These are phyloP conservation scores for Chrysanthemum lavandulifolium DNA, from an alignment of 129 eudicot species.

Conservation along the genomic window DNA sequence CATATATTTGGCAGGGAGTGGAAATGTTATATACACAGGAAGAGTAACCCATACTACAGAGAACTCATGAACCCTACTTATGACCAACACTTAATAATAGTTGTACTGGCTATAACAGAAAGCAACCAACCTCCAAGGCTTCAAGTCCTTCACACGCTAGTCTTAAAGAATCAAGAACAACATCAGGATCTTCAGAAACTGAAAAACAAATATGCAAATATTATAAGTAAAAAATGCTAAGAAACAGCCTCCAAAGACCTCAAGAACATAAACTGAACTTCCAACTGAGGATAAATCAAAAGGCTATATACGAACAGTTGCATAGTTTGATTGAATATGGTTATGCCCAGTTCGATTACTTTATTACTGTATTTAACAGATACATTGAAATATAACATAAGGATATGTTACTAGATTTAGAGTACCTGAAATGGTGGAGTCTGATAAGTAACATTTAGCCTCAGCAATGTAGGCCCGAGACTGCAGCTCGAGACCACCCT, in stretches of 20 bases:
- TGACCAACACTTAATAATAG: neutral
- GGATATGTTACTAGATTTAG: neutral
- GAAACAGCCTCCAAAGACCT: neutral
- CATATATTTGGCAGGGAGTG: too few species aligned
- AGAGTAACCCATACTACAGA: too few species aligned
- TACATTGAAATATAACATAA: neutral
- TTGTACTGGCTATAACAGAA: slow-evolving; percentile 1
- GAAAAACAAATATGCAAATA: slow-evolving; percentile 16
- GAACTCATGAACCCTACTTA: neutral
- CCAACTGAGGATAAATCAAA: neutral
- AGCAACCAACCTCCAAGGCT: slow-evolving; percentile 76
- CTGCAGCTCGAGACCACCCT: slow-evolving; percentile 88
- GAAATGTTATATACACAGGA: too few species aligned
- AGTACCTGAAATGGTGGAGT: slow-evolving; percentile 67
- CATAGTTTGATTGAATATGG: neutral
- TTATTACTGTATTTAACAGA: neutral
- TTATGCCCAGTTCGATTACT: neutral
- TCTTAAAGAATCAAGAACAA: slow-evolving; percentile 64
- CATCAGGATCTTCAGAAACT: slow-evolving; percentile 70
- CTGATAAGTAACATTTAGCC: slow-evolving; percentile 90
- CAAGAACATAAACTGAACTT: neutral
- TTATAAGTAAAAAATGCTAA: neutral
- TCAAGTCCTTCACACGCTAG: slow-evolving; percentile 90
- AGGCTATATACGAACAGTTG: neutral
- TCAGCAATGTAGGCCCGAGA: slow-evolving; percentile 84